Conservation (phyloP, 2,329 filamentous ascomycete genomes). For the Tothia fuscella region DNA sequence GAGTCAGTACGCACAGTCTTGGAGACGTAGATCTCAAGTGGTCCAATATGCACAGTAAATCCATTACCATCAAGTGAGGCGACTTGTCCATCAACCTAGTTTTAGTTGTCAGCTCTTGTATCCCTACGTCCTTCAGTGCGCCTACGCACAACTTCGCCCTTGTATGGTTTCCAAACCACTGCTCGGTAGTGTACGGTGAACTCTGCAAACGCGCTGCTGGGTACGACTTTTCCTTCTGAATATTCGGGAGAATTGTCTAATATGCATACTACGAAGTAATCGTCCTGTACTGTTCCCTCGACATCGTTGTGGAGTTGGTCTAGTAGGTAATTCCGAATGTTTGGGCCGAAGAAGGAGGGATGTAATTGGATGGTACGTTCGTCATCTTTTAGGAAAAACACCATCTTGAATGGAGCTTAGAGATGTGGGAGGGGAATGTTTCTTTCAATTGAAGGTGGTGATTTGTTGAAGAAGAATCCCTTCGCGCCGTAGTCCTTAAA, state of each 20-base stretch:
- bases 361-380: conserved; percentile 91
- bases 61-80: conserved; percentile 83
- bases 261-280: conserved; percentile 96
- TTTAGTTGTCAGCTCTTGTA: conserved; percentile 17
- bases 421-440: background rate
- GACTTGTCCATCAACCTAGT: conserved; percentile 83
- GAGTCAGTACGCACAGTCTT: conserved; percentile 53
- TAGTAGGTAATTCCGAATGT: conserved; percentile 84
- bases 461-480: too few relatives aligned
- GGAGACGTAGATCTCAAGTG: conserved; percentile 66
- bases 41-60: conserved; percentile 78
- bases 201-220: conserved; percentile 81
- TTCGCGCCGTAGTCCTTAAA: background rate
- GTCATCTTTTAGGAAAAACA: conserved; percentile 98
- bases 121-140: background rate
- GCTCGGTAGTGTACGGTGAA: conserved; percentile 93
- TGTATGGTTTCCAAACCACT: conserved; percentile 95
- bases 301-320: conserved; percentile 84
- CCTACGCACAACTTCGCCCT: conserved; percentile 77
- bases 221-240: conserved; percentile 82
- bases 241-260: conserved; percentile 86
- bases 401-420: conserved; percentile 31
- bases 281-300: conserved; percentile 55
- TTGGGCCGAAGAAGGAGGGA: conserved; percentile 90
- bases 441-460: background rate